Evolutionary conservation across 202 grass and related monocot species (phyloP), one percentile per base, ranked within the genome.

Genomic region (Thinopyrum obtusiflorum): DNA sequence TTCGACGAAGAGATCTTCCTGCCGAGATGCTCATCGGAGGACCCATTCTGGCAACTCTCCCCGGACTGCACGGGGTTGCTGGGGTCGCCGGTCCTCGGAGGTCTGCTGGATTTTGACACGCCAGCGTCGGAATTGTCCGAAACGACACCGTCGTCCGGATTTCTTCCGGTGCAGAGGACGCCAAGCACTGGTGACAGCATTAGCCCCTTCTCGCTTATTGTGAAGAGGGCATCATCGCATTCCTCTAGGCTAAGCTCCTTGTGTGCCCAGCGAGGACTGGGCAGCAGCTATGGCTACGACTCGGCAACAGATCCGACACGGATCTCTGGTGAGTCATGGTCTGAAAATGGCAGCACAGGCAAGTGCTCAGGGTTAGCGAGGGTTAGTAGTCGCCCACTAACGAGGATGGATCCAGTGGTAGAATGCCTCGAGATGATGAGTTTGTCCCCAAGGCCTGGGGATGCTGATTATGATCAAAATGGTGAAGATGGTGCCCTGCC

Each of bases 151-250:
- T 86, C 79, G 1, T 91, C 87, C 9, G 86, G 88, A 35, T 89
- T 92, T 59, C 69, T 88, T n/a, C 32, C 49, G 0, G 26, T 89
- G 73, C 80, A 86, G 69, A 92, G 76, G 91, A 99, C 97, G 20
- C 93, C 97, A 1, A 92, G 84, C 83, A 99, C 80, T 15, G 79
- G 87, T 3, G 91, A 88, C 28, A 96, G 87, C 83, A 88, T 91
- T 11, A 97, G 97, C 57, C 93, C 97, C 61, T 97, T 99, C 87
- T 99, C 97, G 11, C 84, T 99, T 64, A 99, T 99, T 81, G 78
- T 99, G 76, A 91, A 97, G 88, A 90, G 88, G 68, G 90, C 88
- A 81, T 94, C 88, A 77, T 93, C 92, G 7, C 66, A 89, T 51
- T 92, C 92, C 18, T 99, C 93, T 49, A 88, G 78, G 55, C 68